Percentiles rank a stretch among this genome's conserved stretches.
Conservation (phyloP, 305 asterid genomes). For the Solanum hybrid region DNA sequence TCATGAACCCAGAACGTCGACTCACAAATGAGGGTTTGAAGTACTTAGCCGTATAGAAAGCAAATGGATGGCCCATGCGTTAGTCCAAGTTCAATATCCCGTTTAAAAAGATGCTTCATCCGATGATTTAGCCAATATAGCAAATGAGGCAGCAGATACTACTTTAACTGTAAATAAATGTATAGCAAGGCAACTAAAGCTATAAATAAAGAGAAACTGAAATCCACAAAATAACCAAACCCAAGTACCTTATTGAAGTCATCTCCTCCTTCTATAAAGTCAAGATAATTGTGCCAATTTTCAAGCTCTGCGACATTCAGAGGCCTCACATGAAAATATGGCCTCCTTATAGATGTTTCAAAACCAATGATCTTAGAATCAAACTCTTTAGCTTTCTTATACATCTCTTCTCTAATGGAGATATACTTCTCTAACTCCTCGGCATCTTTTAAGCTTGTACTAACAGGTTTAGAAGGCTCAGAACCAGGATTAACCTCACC, state of each 20-base stretch:
- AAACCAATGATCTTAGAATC: constrained; percentile 88
- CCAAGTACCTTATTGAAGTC: constrained; percentile 87
- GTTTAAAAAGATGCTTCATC: constrained; percentile 88
- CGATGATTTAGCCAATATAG: constrained; percentile 89
- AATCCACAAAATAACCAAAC: constrained; percentile 23
- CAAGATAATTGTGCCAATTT: constrained; percentile 92
- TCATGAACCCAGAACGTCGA: constrained; percentile 86
- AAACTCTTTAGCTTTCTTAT: constrained; percentile 84
- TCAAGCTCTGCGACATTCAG: constrained; percentile 88
- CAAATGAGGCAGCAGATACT: constrained; percentile 83
- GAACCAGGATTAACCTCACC: constrained; percentile 53
- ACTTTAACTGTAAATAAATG: constrained; percentile 89
- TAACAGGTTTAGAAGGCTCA: constrained; percentile 51
- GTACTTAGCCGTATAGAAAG: constrained; percentile 97
- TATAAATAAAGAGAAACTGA: constrained; percentile 33
- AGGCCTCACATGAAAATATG: constrained; percentile 95
- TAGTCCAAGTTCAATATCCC: constrained; percentile 96
- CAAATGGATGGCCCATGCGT: constrained; percentile 91
- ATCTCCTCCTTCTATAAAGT: constrained; percentile 71
- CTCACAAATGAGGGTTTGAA: constrained; percentile 90
- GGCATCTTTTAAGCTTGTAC: constrained; percentile 76
- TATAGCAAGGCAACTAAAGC: constrained; percentile 83
- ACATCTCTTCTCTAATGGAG: constrained; percentile 77
- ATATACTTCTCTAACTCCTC: constrained; percentile 98
- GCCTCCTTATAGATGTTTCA: constrained; percentile 94